Evolutionary conservation across 345 rosid genomes (phyloP).

Genomic region (Isatis tinctoria): DNA sequence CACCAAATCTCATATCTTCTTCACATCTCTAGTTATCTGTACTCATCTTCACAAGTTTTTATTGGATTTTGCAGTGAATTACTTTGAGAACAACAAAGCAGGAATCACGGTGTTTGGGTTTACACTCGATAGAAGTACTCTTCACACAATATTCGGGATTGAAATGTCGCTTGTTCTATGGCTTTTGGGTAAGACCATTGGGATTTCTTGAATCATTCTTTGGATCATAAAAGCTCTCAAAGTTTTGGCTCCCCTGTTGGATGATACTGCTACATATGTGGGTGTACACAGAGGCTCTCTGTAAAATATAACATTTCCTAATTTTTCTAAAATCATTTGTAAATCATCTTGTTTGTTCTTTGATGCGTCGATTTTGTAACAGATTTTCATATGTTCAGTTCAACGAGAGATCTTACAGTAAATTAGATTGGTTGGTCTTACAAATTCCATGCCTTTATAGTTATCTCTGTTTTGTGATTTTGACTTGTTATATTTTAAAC

Average conservation of each 20-base stretch:
- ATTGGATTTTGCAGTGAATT: conserved; percentile 52
- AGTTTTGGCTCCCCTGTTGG: conserved; percentile 16
- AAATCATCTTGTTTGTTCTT: conserved; percentile 19
- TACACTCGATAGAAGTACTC: conserved; percentile 68
- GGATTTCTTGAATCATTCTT: conserved; percentile 45
- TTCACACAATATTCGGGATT: conserved; percentile 79
- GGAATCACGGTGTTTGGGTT: conserved; percentile 89
- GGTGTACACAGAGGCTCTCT: conserved; percentile 11
- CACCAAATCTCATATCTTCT: background rate
- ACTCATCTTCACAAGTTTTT: background rate
- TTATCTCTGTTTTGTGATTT: background rate
- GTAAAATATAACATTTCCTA: conserved; percentile 12
- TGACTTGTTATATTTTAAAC: background rate
- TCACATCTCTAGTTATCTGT: background rate
- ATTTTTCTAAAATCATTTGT: conserved; percentile 9
- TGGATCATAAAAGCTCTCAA: conserved; percentile 7
- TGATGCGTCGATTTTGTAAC: conserved; percentile 1
- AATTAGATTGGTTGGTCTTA: conserved; percentile 17
- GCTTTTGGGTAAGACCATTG: conserved; percentile 86
- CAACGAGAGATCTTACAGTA: conserved; percentile 10
- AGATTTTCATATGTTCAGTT: conserved; percentile 1
- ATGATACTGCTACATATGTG: conserved; percentile 8
- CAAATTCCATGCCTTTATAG: background rate
- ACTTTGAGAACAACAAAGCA: conserved; percentile 87
- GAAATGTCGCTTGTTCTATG: conserved; percentile 87